Evolutionary conservation across 129 eudicot species (phyloP), one percentile per base, ranked within the genome.

Genomic region (Tanacetum coccineum): DNA sequence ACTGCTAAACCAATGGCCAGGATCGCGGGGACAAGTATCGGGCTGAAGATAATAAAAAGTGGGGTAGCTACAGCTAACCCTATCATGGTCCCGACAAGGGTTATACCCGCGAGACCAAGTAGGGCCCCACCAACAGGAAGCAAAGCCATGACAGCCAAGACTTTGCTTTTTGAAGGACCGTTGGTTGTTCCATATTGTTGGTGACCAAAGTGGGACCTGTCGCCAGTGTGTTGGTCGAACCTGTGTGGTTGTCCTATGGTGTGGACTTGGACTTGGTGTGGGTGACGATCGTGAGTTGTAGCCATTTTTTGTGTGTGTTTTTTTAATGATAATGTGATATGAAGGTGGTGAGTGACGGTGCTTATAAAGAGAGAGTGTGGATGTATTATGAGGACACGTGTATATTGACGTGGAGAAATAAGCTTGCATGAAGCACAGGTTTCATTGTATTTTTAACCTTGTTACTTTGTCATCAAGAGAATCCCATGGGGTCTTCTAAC

Each of bases 21-120:
- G 19, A 76, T 65, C 0, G 88, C 95, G 2, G 98, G 98, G 42
- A 91, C 87, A 2, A 91, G 73, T 18, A 93, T 75, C 2, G 96
- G 96, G 90, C 98, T 93, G 79, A 84, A 93, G 58, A 93, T 53
- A 19, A 88, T 53, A 70, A 93, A 88, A 6, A 93, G 36, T 2
- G 96, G 98, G 54, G 92, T 91, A 21, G 96, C 74, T 0, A 91
- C 56, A 0, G 91, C 94, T 0, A 91, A 74, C 11, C 95, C 98
- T 17, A 84, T 80, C 39, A 93, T 53, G 13, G 82, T 77, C 0
- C 95, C 96, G 0, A 71, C 80, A 0, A 93, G 68, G 9, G 85
- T 88, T 26, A 93, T 61, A 0, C 96, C 98, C 44, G 98, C 96
- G 0, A 93, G 87, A 63, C 80, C 76, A 0, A 91, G 94, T 2